Evolutionary conservation across 2,329 filamentous ascomycete species (phyloP).

Genomic region (Amesomyces nigricolor): DNA sequence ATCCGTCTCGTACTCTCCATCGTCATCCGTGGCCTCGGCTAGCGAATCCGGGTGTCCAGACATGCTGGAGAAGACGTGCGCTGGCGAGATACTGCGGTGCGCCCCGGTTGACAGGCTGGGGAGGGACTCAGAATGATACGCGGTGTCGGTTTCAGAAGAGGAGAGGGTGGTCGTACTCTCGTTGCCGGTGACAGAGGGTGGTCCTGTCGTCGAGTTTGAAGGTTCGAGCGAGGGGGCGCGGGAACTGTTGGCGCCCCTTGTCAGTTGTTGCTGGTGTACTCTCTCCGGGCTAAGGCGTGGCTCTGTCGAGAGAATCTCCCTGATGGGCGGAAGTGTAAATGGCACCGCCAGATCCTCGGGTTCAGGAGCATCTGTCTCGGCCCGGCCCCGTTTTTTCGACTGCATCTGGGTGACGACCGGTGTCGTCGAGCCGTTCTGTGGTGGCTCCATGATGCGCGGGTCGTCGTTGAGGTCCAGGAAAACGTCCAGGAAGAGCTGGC

Average conservation of each 20-base stretch:
- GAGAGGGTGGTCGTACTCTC: slow-evolving; percentile 10
- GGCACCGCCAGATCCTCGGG: not conserved
- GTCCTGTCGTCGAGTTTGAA: not conserved
- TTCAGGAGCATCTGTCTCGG: slow-evolving; percentile 7
- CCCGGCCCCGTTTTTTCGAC: slow-evolving; percentile 14
- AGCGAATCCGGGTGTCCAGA: not conserved
- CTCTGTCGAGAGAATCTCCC: not conserved
- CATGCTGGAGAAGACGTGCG: slow-evolving; percentile 8
- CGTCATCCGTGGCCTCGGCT: slow-evolving; percentile 1
- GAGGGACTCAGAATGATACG: not conserved
- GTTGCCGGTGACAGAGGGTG: slow-evolving; percentile 1
- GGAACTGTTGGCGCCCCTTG: not conserved
- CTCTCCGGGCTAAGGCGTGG: not conserved
- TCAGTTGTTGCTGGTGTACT: not conserved
- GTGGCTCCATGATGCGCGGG: slow-evolving; percentile 8
- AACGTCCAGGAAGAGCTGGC: not conserved
- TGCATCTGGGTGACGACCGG: not conserved
- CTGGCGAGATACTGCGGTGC: slow-evolving; percentile 10
- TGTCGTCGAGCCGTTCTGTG: not conserved
- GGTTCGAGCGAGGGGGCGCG: slow-evolving; percentile 5
- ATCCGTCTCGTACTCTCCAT: slow-evolving; percentile 12
- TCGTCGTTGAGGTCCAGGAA: not conserved
- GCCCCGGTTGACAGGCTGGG: slow-evolving; percentile 4
- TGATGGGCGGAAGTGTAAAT: not conserved
- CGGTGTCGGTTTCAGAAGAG: not conserved